Evolutionary conservation across 495 filamentous ascomycete genomes (phyloP).

Genomic region (Trichoderma orchidacearum): DNA sequence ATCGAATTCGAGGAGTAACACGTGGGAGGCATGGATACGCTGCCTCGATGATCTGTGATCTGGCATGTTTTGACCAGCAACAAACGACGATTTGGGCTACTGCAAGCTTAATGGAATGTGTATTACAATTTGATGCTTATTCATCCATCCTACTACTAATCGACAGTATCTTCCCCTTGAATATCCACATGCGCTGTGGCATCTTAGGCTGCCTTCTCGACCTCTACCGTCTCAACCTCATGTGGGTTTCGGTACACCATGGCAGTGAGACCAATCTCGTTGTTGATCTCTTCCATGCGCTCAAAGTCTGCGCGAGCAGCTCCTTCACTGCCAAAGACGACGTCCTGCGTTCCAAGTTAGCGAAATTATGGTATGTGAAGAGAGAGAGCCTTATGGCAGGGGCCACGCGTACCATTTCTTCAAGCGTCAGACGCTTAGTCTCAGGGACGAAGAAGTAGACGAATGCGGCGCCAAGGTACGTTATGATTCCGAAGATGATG

Average conservation of each 20-base stretch:
- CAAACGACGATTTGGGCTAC: not conserved
- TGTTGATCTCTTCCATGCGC: slow-evolving; percentile 59
- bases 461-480: slow-evolving; percentile 54
- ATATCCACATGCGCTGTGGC: not conserved
- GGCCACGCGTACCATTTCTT: slow-evolving; percentile 37
- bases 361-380: slow-evolving; percentile 6
- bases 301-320: slow-evolving; percentile 57
- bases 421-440: slow-evolving; percentile 49
- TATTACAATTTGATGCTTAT: not conserved
- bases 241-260: slow-evolving; percentile 12
- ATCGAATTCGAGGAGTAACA: no score
- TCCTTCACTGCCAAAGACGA: slow-evolving; percentile 61
- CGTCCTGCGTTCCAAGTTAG: slow-evolving; percentile 33
- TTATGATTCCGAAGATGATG: slow-evolving; percentile 63
- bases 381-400: not conserved
- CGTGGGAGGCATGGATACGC: no score
- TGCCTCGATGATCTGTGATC: no score
- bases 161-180: not conserved
- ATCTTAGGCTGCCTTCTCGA: slow-evolving; percentile 4
- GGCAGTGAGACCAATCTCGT: slow-evolving; percentile 48
- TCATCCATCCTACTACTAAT: not conserved
- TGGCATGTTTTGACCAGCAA: not conserved
- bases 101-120: not conserved
- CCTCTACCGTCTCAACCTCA: slow-evolving; percentile 7
- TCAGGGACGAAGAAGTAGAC: slow-evolving; percentile 64